These are phyloP conservation scores for Juglanconis juglandina DNA, from an alignment of 2,329 filamentous ascomycete genomes.

Conservation along the genomic window DNA sequence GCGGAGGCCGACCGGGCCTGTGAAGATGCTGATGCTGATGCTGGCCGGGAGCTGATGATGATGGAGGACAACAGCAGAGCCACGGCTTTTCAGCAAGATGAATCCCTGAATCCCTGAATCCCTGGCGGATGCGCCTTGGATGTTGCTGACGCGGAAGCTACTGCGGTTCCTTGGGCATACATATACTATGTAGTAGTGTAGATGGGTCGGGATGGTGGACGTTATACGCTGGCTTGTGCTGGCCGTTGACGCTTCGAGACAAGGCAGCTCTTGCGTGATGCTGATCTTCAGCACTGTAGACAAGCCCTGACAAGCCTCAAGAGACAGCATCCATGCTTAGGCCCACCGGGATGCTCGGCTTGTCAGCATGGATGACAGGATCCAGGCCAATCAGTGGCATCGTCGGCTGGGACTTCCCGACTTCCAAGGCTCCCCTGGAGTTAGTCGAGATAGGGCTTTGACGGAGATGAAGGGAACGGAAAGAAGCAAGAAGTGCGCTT, in stretches of 20 bases:
- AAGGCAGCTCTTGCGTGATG: slow-evolving; percentile 14
- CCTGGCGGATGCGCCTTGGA: no score
- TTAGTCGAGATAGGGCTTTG: no score
- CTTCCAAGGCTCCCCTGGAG: no score
- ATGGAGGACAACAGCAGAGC: neutral
- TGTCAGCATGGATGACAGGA: neutral
- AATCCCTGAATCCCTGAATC: neutral
- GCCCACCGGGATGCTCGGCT: slow-evolving; percentile 6
- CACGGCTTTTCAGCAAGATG: neutral
- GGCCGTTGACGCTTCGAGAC: slow-evolving; percentile 3
- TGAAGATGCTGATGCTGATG: neutral
- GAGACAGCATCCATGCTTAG: slow-evolving; percentile 7
- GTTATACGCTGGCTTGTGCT: neutral
- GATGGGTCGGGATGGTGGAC: neutral
- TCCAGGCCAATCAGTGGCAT: neutral
- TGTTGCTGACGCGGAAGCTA: no score
- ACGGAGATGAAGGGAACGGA: neutral
- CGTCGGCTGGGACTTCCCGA: neutral
- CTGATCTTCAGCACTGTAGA: neutral
- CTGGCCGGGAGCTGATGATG: neutral
- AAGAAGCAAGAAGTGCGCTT: neutral
- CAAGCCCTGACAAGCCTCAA: neutral
- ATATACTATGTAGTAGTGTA: neutral
- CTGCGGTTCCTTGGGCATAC: no score
- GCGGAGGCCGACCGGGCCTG: slow-evolving; percentile 3